phyloP scores from a whole-genome alignment of 352 stramenopile species.

The Phytophthora europaea region DNA sequence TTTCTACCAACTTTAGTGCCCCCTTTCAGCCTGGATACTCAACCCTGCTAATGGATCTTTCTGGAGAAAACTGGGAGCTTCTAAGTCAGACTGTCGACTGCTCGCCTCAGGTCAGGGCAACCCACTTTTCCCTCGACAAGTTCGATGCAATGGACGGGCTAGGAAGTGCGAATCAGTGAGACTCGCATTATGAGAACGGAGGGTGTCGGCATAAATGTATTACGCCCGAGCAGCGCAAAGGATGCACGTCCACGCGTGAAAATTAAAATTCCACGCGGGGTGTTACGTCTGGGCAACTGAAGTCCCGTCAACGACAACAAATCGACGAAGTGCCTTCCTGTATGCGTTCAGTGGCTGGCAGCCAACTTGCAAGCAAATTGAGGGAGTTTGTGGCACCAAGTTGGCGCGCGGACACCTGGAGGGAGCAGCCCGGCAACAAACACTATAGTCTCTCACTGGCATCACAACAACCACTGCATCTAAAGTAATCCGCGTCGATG shows the following conservation, averaged over 20 bases:
- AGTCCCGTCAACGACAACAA: neutral
- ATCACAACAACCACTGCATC: neutral
- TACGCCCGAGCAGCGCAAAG: neutral
- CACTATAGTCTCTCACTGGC: neutral
- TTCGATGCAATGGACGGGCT: conserved; percentile 17
- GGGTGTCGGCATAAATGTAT: neutral
- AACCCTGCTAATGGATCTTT: conserved; percentile 19
- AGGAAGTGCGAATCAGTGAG: neutral
- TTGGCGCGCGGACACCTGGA: too few species aligned
- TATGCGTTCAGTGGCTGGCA: neutral
- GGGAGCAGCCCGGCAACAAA: too few species aligned
- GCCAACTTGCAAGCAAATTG: neutral
- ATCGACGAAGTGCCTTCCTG: neutral
- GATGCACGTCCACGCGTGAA: too few species aligned
- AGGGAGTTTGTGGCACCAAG: too few species aligned
- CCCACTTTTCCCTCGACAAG: conserved; percentile 15
- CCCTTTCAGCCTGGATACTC: conserved; percentile 1
- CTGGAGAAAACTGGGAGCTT: conserved; percentile 19
- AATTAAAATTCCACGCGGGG: neutral
- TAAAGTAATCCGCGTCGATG: conserved; percentile 6
- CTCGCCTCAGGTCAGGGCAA: neutral
- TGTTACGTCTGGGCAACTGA: neutral
- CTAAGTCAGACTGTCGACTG: conserved; percentile 13
- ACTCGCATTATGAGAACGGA: neutral
- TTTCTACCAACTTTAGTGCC: conserved; percentile 7